Evolutionary conservation across 2,329 filamentous ascomycete species (phyloP).

Genomic region (Tothia fuscella): DNA sequence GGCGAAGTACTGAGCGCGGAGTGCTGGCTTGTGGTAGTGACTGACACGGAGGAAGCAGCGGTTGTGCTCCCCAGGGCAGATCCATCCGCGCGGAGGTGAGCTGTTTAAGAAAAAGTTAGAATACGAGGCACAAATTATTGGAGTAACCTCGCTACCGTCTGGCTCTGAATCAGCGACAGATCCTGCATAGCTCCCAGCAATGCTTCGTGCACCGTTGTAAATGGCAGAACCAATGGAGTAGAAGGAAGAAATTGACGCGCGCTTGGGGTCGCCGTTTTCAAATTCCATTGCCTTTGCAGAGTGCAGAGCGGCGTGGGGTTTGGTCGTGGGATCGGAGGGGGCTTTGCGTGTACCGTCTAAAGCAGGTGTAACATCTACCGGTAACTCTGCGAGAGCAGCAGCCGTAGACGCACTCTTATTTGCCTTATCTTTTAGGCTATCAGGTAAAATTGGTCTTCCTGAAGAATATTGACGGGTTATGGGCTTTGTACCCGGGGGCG

Average conservation of each 20-base stretch:
- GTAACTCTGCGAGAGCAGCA: background rate
- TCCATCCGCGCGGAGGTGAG: constrained; percentile 20
- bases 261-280: constrained; percentile 39
- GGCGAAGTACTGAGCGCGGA: constrained; percentile 26
- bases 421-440: background rate
- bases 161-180: constrained; percentile 33
- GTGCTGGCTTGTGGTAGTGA: constrained; percentile 34
- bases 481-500: too few species aligned
- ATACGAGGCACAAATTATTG: background rate
- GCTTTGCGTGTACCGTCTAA: constrained; percentile 16
- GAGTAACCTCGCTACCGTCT: constrained; percentile 23
- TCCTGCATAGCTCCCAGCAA: constrained; percentile 27
- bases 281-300: constrained; percentile 25
- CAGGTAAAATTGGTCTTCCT: too few species aligned
- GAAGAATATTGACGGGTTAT: too few species aligned
- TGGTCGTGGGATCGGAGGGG: constrained; percentile 11
- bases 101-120: constrained; percentile 14
- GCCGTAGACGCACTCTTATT: background rate
- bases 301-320: constrained; percentile 16
- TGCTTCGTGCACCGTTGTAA: constrained; percentile 39
- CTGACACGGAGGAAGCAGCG: constrained; percentile 30
- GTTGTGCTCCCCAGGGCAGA: constrained; percentile 26
- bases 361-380: constrained; percentile 36
- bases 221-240: constrained; percentile 55
- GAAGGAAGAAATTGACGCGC: constrained; percentile 61